Percentiles rank a stretch among this genome's conserved stretches.
Evolutionary conservation across 2,329 filamentous ascomycete genomes (phyloP).

Genomic region (Moelleriella libera): DNA sequence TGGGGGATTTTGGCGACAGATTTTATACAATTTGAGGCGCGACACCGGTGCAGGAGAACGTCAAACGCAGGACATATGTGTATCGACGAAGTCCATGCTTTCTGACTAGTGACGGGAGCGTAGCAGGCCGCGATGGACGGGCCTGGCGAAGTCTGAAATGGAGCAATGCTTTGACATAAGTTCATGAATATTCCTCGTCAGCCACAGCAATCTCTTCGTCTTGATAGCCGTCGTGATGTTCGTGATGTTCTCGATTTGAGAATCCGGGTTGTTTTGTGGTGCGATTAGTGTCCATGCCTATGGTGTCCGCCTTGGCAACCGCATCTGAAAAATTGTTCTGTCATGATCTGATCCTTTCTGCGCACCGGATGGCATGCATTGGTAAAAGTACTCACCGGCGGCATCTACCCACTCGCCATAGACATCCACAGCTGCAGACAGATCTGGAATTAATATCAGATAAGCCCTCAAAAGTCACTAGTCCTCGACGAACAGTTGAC

Average conservation of each 20-base stretch:
- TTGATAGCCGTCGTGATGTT: conserved; percentile 38
- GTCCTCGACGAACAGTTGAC: conserved; percentile 61
- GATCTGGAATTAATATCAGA: conserved; percentile 37
- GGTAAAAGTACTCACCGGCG: conserved; percentile 26
- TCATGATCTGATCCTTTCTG: too few relatives aligned
- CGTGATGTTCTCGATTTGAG: conserved; percentile 15
- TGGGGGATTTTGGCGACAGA: conserved; percentile 90
- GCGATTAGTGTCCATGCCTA: conserved; percentile 13
- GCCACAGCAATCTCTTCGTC: conserved; percentile 37
- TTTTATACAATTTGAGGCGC: conserved; percentile 70
- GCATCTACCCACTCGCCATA: conserved; percentile 98
- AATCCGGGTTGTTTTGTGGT: conserved; percentile 9
- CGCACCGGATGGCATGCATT: too few relatives aligned
- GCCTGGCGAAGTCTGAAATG: not conserved
- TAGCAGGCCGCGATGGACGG: not conserved
- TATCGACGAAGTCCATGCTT: not conserved
- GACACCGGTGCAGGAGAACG: not conserved
- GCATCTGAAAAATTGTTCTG: conserved; percentile 21
- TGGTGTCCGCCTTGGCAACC: conserved; percentile 32
- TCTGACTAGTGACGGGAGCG: not conserved
- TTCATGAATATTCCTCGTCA: conserved; percentile 40
- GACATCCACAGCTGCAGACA: conserved; percentile 84
- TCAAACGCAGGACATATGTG: too few relatives aligned
- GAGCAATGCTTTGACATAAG: not conserved
- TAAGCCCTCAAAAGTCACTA: conserved; percentile 3